Evolutionary conservation across 2,329 filamentous ascomycete species (phyloP).

Genomic region (Beauveria sp.): DNA sequence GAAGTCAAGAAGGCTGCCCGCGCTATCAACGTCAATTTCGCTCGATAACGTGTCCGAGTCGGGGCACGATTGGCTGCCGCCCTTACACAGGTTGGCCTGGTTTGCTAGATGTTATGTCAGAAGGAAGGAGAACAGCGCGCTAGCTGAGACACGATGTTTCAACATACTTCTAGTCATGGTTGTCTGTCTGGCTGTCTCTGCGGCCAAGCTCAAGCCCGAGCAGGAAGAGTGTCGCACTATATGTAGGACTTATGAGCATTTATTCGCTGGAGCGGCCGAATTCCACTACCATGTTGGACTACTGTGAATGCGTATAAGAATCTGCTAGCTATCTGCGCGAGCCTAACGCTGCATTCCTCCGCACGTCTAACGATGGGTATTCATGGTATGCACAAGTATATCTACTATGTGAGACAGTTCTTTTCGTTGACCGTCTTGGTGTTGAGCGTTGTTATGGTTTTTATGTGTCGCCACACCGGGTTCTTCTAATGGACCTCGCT

Average conservation of each 20-base stretch:
- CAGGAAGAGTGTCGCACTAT: neutral
- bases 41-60: neutral
- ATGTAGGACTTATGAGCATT: neutral
- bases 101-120: neutral
- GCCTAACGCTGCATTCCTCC: neutral
- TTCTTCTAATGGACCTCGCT: neutral
- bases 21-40: neutral
- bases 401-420: neutral
- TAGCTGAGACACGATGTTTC: neutral
- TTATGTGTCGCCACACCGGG: neutral
- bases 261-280: neutral
- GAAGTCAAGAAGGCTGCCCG: neutral
- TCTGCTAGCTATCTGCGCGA: neutral
- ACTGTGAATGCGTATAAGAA: neutral
- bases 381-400: neutral
- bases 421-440: neutral
- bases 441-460: neutral
- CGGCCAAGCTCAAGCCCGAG: neutral
- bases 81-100: neutral
- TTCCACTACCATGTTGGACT: neutral
- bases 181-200: neutral
- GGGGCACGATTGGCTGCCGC: neutral
- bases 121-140: neutral
- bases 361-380: neutral
- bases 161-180: neutral